Percentiles rank a stretch among this genome's conserved stretches.
These are phyloP conservation scores for Microthyrium microscopicum DNA, from an alignment of 2,329 filamentous ascomycete species.

Conservation along the genomic window DNA sequence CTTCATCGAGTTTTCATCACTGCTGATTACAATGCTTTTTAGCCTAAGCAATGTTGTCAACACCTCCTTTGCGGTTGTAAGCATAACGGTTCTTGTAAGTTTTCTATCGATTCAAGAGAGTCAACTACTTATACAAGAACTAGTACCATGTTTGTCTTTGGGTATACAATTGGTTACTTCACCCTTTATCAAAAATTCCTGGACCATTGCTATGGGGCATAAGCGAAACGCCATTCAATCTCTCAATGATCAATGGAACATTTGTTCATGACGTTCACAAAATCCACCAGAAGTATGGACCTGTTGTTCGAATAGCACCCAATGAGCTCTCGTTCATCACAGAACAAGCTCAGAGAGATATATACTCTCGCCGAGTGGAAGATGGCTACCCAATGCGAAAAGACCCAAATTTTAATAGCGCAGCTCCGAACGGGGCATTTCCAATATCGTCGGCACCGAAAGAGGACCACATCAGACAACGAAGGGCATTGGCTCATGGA, in stretches of 20 bases:
- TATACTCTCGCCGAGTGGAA: slow-evolving; percentile 15
- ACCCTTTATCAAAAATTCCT: slow-evolving; percentile 8
- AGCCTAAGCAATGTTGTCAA: too few relatives aligned
- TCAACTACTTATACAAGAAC: too few relatives aligned
- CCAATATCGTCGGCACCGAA: too few relatives aligned
- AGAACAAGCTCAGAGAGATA: slow-evolving; percentile 6
- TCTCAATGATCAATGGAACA: slow-evolving; percentile 5
- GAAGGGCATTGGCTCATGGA: neutral
- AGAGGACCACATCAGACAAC: slow-evolving; percentile 4
- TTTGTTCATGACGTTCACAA: slow-evolving; percentile 4
- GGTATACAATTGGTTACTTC: too few relatives aligned
- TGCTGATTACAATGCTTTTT: too few relatives aligned
- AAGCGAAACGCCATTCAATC: slow-evolving; percentile 3
- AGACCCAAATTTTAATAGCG: slow-evolving; percentile 20
- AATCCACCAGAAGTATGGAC: slow-evolving; percentile 17
- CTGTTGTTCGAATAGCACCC: slow-evolving; percentile 16
- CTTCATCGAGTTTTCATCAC: too few relatives aligned
- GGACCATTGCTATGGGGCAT: slow-evolving; percentile 5
- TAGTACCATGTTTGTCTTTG: too few relatives aligned
- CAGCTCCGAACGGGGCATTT: too few relatives aligned
- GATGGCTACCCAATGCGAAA: slow-evolving; percentile 19
- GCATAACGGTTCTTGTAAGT: too few relatives aligned
- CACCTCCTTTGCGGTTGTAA: too few relatives aligned
- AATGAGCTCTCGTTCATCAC: slow-evolving; percentile 7
- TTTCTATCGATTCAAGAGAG: too few relatives aligned